Percentiles rank a stretch among this genome's conserved stretches.
Evolutionary conservation across 805 yeast genomes (phyloP).

Genomic region (Nadsonia fulvescens): DNA sequence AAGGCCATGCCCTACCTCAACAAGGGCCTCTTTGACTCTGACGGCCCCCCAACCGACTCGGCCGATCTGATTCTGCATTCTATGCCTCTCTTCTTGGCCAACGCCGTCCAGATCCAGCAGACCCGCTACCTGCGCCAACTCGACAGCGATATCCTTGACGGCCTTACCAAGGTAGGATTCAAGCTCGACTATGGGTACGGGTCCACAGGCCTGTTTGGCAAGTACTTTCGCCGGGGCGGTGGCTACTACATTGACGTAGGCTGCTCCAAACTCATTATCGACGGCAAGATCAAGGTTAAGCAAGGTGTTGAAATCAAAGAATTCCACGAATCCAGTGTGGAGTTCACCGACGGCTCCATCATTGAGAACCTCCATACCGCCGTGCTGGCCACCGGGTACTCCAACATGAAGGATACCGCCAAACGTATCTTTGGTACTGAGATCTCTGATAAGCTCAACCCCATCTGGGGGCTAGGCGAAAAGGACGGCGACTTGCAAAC

Average conservation of each 20-base stretch:
- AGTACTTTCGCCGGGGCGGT: conserved; percentile 25
- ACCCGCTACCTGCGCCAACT: conserved; percentile 13
- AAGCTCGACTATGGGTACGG: conserved; percentile 26
- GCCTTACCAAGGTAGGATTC: conserved; percentile 22
- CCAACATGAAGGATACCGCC: conserved; percentile 27
- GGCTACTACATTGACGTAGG: conserved; percentile 32
- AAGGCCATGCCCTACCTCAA: conserved; percentile 16
- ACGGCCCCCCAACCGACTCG: conserved; percentile 22
- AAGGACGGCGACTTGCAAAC: too few species aligned
- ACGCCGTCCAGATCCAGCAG: conserved; percentile 21
- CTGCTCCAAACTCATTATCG: conserved; percentile 22
- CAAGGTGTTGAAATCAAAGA: conserved; percentile 21
- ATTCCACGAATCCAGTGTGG: conserved; percentile 23
- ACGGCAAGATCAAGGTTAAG: conserved; percentile 23
- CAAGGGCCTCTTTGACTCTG: conserved; percentile 20
- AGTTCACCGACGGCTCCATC: conserved; percentile 22
- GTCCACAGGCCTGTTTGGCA: conserved; percentile 25
- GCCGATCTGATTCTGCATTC: conserved; percentile 24
- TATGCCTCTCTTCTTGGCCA: conserved; percentile 20
- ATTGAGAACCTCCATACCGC: conserved; percentile 22
- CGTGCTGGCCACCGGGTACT: conserved; percentile 29
- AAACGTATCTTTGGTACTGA: conserved; percentile 21
- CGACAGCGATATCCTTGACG: conserved; percentile 20
- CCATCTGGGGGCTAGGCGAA: conserved; percentile 25
- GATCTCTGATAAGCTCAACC: conserved; percentile 20